A percentile compares a stretch with the other conserved stretches of the same genome.
Evolutionary conservation across 2,329 filamentous ascomycete species (phyloP).

Genomic region (Trichoderma sp.): DNA sequence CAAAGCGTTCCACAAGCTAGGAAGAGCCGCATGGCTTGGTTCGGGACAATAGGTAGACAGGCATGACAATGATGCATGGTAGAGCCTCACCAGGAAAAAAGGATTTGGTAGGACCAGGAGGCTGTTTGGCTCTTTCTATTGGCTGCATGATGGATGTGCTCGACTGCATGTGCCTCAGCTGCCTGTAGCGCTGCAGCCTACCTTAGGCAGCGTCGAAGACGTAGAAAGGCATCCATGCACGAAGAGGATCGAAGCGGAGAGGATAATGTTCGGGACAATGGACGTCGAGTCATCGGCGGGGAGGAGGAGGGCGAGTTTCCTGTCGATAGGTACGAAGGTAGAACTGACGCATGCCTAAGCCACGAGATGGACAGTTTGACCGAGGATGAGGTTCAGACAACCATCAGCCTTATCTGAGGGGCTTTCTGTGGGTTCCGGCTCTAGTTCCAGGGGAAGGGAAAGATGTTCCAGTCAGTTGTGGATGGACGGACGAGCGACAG

Average conservation of each 20-base stretch:
- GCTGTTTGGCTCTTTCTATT: slow-evolving; percentile 14
- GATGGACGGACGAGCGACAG: slow-evolving; percentile 14
- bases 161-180: background rate
- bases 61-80: slow-evolving; percentile 14
- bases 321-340: too few relatives aligned
- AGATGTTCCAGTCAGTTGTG: background rate
- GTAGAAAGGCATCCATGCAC: slow-evolving; percentile 24
- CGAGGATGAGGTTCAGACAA: too few relatives aligned
- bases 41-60: too few relatives aligned
- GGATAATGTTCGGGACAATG: background rate
- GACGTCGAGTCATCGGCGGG: too few relatives aligned
- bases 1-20: slow-evolving; percentile 5
- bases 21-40: slow-evolving; percentile 15
- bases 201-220: slow-evolving; percentile 15
- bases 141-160: slow-evolving; percentile 11
- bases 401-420: too few relatives aligned
- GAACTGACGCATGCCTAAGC: too few relatives aligned
- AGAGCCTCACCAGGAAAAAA: slow-evolving; percentile 23
- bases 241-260: slow-evolving; percentile 1
- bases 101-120: slow-evolving; percentile 14
- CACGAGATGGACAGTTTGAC: too few relatives aligned
- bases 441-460: too few relatives aligned
- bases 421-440: too few relatives aligned
- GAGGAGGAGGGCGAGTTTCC: too few relatives aligned
- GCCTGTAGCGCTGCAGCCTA: slow-evolving; percentile 7